phyloP scores from a whole-genome alignment of 1,284 basidiomycete genomes.

The Ustilago hordei region DNA sequence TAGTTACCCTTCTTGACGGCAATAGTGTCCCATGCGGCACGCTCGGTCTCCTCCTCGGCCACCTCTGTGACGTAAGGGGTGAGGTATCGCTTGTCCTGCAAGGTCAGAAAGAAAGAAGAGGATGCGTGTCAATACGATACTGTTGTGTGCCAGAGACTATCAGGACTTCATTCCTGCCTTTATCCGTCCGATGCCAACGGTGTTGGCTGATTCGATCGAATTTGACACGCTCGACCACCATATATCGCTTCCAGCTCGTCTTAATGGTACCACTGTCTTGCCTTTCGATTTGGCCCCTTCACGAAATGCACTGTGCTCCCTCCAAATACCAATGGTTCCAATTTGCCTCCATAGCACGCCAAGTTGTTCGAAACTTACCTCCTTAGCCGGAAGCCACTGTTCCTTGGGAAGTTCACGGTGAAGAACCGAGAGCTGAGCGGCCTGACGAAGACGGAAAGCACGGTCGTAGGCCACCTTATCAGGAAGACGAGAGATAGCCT shows the following conservation, averaged over 20 bases:
- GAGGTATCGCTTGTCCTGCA: constrained; percentile 92
- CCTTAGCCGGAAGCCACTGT: constrained; percentile 81
- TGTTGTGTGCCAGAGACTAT: too few relatives aligned
- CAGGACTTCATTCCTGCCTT: too few relatives aligned
- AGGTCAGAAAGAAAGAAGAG: constrained; percentile 11
- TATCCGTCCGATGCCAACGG: too few relatives aligned
- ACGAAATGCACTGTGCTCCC: too few relatives aligned
- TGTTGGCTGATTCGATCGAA: too few relatives aligned
- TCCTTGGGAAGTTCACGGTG: constrained; percentile 87
- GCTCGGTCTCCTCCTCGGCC: constrained; percentile 82
- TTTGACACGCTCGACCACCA: too few relatives aligned
- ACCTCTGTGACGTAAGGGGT: constrained; percentile 83
- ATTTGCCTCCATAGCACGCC: not conserved
- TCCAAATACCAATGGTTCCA: too few relatives aligned
- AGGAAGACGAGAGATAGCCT: constrained; percentile 81
- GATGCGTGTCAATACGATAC: not conserved
- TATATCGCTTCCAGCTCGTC: too few relatives aligned
- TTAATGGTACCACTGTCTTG: too few relatives aligned
- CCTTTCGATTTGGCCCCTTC: too few relatives aligned
- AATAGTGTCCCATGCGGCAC: constrained; percentile 82
- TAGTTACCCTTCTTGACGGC: constrained; percentile 63
- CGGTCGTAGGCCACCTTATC: constrained; percentile 88
- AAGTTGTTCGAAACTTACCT: constrained; percentile 74
- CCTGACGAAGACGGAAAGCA: constrained; percentile 86
- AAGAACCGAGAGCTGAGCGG: constrained; percentile 82